These are phyloP conservation scores for Aphanomyces invadans DNA, from an alignment of 352 stramenopile species.

Conservation along the genomic window DNA sequence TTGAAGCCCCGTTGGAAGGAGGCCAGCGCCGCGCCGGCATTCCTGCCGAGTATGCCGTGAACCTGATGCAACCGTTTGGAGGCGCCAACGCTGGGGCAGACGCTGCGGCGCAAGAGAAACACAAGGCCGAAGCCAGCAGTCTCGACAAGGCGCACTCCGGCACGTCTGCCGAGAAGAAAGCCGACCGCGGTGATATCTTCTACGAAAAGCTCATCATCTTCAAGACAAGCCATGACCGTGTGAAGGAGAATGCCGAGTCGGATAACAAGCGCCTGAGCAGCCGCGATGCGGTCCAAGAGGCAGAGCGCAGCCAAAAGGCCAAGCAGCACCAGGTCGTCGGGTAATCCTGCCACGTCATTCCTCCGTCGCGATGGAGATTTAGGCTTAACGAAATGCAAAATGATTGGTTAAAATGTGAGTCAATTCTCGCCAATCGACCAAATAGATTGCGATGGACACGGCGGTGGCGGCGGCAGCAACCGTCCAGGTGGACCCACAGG, in stretches of 20 bases:
- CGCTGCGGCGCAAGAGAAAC: neutral
- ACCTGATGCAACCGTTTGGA: slow-evolving; percentile 1
- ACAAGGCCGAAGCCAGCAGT: slow-evolving; percentile 2
- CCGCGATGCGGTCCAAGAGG: neutral
- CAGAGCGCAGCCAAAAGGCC: neutral
- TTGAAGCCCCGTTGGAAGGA: neutral
- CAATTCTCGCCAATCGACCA: neutral
- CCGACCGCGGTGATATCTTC: slow-evolving; percentile 23
- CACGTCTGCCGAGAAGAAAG: slow-evolving; percentile 22
- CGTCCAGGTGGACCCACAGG: slow-evolving; percentile 38
- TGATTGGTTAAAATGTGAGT: neutral
- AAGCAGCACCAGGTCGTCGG: neutral
- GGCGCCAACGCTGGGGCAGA: slow-evolving; percentile 1
- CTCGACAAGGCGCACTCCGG: slow-evolving; percentile 18
- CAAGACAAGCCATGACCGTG: slow-evolving; percentile 23
- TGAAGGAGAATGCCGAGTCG: slow-evolving; percentile 12
- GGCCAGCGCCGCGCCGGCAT: neutral
- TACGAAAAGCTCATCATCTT: slow-evolving; percentile 26
- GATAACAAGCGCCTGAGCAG: slow-evolving; percentile 7
- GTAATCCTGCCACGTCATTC: neutral
- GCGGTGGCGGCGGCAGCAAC: neutral
- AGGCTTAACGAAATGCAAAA: no score
- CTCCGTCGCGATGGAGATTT: no score
- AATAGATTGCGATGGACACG: neutral
- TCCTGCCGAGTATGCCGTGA: neutral